Conservation (phyloP, 495 filamentous ascomycete species). For the Polyplosphaeria fusca region DNA sequence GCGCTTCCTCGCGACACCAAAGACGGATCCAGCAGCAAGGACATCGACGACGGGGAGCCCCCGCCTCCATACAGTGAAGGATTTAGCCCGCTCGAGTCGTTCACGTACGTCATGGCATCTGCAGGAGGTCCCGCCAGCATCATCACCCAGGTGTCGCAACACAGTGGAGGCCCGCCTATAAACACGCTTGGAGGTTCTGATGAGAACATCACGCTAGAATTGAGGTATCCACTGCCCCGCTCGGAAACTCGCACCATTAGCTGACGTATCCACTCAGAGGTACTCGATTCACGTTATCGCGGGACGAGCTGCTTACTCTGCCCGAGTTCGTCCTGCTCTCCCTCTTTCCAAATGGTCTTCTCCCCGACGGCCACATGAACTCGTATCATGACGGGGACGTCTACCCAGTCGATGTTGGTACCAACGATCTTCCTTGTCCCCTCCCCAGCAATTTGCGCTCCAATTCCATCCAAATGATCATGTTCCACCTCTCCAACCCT, state of each 20-base stretch:
- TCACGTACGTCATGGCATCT: conserved; percentile 96
- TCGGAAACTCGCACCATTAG: not conserved
- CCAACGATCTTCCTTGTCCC: conserved; percentile 33
- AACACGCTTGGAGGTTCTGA: conserved; percentile 90
- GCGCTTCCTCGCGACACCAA: conserved; percentile 77
- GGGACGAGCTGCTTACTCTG: conserved; percentile 90
- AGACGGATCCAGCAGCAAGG: conserved; percentile 63
- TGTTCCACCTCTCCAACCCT: conserved; percentile 44
- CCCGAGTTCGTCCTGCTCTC: conserved; percentile 98
- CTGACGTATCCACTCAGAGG: conserved; percentile 57
- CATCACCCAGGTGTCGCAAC: conserved; percentile 97
- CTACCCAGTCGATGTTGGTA: conserved; percentile 92
- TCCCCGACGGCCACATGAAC: conserved; percentile 95
- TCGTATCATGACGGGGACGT: conserved; percentile 89
- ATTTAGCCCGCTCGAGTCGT: conserved; percentile 83
- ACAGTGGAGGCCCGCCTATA: conserved; percentile 78
- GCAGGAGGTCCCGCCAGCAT: conserved; percentile 96
- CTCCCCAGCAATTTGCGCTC: conserved; percentile 41
- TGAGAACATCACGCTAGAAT: conserved; percentile 91
- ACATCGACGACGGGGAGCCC: conserved; percentile 81
- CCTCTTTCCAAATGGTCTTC: conserved; percentile 95
- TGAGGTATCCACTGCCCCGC: conserved; percentile 60
- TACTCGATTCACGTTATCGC: conserved; percentile 85
- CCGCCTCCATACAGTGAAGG: conserved; percentile 96
- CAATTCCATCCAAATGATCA: conserved; percentile 34